A percentile compares a stretch with the other conserved stretches of the same genome.
These are phyloP conservation scores for Bretziella fagacearum DNA, from an alignment of 2,329 filamentous ascomycete genomes.

Conservation along the genomic window DNA sequence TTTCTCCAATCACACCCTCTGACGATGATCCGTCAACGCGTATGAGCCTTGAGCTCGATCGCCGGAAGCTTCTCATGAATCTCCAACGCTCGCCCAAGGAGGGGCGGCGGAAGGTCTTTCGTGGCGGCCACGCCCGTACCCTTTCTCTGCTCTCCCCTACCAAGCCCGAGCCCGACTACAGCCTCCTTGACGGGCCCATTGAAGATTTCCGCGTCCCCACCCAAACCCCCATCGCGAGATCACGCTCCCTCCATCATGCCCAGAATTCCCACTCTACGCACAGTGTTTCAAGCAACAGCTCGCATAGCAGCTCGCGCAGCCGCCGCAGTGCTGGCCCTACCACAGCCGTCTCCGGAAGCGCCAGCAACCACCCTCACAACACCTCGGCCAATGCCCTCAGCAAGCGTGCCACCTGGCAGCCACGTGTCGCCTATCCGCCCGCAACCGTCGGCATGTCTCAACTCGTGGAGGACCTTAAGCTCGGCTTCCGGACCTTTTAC, in stretches of 20 bases:
- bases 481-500: constrained; percentile 84
- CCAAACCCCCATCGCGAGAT: constrained; percentile 17
- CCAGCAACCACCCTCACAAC: constrained; percentile 14
- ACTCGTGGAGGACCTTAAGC: constrained; percentile 74
- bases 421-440: constrained; percentile 27
- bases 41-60: constrained; percentile 47
- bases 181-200: constrained; percentile 27
- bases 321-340: constrained; percentile 1
- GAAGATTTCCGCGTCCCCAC: constrained; percentile 25
- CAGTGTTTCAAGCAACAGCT: constrained; percentile 10
- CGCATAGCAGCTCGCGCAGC: constrained; percentile 7
- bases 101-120: constrained; percentile 47
- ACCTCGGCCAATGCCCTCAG: constrained; percentile 20
- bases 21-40: constrained; percentile 26
- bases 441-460: constrained; percentile 41
- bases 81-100: constrained; percentile 28
- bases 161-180: constrained; percentile 29
- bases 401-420: constrained; percentile 45
- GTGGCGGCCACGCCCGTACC: constrained; percentile 43
- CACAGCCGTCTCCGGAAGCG: not conserved
- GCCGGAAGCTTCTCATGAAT: constrained; percentile 50
- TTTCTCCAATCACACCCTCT: constrained; percentile 17
- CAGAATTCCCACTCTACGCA: constrained; percentile 9
- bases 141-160: constrained; percentile 69
- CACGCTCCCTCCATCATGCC: constrained; percentile 11